Conservation (phyloP, 1,284 basidiomycete genomes). For the Ceratobasidium sp. region DNA sequence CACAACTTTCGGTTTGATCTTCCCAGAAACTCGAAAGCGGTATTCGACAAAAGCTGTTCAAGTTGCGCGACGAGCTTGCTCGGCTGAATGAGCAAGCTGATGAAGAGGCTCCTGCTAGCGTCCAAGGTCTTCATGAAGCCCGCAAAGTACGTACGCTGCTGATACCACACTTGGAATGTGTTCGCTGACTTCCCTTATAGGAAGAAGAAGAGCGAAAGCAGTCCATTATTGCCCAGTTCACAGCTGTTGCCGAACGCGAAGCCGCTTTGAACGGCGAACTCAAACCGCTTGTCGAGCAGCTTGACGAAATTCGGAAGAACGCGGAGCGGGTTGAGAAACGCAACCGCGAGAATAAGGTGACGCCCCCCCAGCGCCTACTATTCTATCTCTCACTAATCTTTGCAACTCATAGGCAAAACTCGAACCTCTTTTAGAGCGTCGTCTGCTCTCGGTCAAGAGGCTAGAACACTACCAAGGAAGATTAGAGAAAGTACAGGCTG, state of each 20-base stretch:
- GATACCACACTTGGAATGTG: slow-evolving; percentile 3
- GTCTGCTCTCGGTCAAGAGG: slow-evolving; percentile 38
- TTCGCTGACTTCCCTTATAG: slow-evolving; percentile 56
- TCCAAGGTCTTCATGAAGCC: slow-evolving; percentile 72
- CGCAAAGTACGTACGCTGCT: slow-evolving; percentile 62
- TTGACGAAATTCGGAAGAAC: slow-evolving; percentile 43
- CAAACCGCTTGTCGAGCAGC: slow-evolving; percentile 40
- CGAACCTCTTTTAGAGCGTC: slow-evolving; percentile 39
- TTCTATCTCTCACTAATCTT: not conserved
- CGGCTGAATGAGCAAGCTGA: slow-evolving; percentile 72
- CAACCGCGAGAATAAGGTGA: slow-evolving; percentile 33
- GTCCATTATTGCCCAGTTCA: slow-evolving; percentile 42
- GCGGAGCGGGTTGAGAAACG: slow-evolving; percentile 31
- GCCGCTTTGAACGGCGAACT: slow-evolving; percentile 31
- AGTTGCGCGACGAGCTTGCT: slow-evolving; percentile 57
- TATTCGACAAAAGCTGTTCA: slow-evolving; percentile 54
- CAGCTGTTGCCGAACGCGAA: slow-evolving; percentile 40
- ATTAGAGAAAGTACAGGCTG: slow-evolving; percentile 37
- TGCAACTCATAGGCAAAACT: slow-evolving; percentile 20
- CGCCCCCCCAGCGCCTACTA: not conserved
- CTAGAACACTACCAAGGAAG: slow-evolving; percentile 44
- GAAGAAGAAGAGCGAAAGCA: slow-evolving; percentile 69
- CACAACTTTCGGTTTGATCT: too few species aligned
- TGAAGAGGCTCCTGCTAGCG: slow-evolving; percentile 79
- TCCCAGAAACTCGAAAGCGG: slow-evolving; percentile 54